A percentile compares a stretch with the other conserved stretches of the same genome.
These are phyloP conservation scores for Tylopilus balloui DNA, from an alignment of 768 basidiomycete genomes.

Conservation along the genomic window DNA sequence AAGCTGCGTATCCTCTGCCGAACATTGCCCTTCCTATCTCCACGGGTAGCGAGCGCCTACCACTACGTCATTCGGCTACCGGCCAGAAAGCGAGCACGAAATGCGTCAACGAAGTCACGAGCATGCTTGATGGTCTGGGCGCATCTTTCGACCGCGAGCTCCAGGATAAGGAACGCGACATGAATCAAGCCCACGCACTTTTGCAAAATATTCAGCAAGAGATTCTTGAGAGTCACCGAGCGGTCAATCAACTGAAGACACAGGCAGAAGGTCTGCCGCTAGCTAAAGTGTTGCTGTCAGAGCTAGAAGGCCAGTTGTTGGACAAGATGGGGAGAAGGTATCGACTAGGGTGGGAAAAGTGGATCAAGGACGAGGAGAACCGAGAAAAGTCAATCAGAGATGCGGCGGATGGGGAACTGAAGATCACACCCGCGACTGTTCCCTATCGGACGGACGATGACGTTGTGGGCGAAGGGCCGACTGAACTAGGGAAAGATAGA, in stretches of 20 bases:
- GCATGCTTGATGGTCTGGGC: conserved; percentile 84
- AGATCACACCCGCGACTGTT: conserved; percentile 42
- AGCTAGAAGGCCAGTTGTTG: conserved; percentile 61
- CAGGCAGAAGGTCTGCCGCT: conserved; percentile 65
- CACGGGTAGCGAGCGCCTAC: conserved; percentile 58
- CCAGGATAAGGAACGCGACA: conserved; percentile 86
- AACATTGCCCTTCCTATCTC: conserved; percentile 40
- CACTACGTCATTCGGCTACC: conserved; percentile 79
- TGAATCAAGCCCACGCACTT: conserved; percentile 82
- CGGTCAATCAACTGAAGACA: conserved; percentile 61
- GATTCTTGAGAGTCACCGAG: conserved; percentile 78
- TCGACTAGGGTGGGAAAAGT: conserved; percentile 88
- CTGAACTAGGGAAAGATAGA: conserved; percentile 32
- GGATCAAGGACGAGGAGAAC: conserved; percentile 80
- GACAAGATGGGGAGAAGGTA: conserved; percentile 79
- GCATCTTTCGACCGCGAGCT: conserved; percentile 89
- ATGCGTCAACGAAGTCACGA: conserved; percentile 79
- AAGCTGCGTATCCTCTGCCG: conserved; percentile 42
- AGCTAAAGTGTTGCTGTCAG: conserved; percentile 52
- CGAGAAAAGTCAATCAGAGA: conserved; percentile 69
- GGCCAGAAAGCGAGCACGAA: conserved; percentile 84
- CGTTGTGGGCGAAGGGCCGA: conserved; percentile 37
- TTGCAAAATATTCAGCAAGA: conserved; percentile 85
- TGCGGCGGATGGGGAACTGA: conserved; percentile 53
- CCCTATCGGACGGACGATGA: conserved; percentile 47